Evolutionary conservation across 495 filamentous ascomycete genomes (phyloP), one percentile per base, ranked within the genome.

Genomic region (Aspergillus asperescens): DNA sequence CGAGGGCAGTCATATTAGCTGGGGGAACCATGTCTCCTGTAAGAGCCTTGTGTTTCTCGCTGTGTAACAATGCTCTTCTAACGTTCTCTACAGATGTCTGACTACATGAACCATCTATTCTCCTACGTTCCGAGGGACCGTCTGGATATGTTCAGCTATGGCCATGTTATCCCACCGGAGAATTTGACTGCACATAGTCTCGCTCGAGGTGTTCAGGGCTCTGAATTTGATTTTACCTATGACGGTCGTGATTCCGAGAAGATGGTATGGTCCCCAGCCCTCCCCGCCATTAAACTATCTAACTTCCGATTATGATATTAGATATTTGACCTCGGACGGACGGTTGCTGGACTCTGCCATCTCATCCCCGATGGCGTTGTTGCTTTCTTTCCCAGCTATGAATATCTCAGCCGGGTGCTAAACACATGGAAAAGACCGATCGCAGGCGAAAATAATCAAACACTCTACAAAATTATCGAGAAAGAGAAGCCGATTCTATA

Each of bases 1-100:
- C 92, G 7, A 77, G 89, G 43, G 87, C 93, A 3, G 89, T 97
- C 3, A 88, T 98, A 41, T 71, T 98, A 13, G 94, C 90, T 10
- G 93, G 93, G 46, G 93, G 93, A 3, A 98, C 93, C 7, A 98
- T 98, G 94, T 94, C 91, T 31, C 93, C 94, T 3, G 82, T 85
- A 68, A 61, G 60, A 49, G 12, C 31, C 12, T 48, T 50, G 8
- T 13, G 1, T 13, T 15, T 18, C 4, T 15, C 7, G 7, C 7
- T 25, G 10, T 12, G 24, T 25, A 18, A 23, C 41, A 28, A 32
- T 4, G 10, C 0, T 49, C 18, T 23, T 22, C 44, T 35, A 5
- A 35, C 44, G 1, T 15, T 24, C 38, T 16, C n/a, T 20, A 24
- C 50, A 83, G 77, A 93, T 98, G 78, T 79, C 83, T 20, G 93